phyloP scores from a whole-genome alignment of 768 basidiomycete genomes.

The Leccinum ochraceum region DNA sequence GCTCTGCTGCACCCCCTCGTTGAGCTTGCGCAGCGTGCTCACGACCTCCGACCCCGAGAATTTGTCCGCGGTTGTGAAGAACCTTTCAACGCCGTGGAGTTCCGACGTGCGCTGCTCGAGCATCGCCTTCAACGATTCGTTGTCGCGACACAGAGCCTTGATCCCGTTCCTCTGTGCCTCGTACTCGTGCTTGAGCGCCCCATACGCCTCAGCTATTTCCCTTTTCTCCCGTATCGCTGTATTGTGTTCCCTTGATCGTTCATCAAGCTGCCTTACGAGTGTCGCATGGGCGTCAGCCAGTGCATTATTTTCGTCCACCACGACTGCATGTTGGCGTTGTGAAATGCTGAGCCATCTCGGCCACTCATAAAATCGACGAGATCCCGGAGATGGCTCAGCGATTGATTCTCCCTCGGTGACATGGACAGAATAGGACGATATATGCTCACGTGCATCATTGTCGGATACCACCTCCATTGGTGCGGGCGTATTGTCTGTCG shows the following conservation, averaged over 20 bases:
- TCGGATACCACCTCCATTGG: not conserved
- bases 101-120: conserved; percentile 44
- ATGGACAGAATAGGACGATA: too few relatives aligned
- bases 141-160: not conserved
- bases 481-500: not conserved
- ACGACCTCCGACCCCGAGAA: conserved; percentile 48
- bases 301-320: not conserved
- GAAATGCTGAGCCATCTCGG: too few relatives aligned
- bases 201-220: not conserved
- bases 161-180: conserved; percentile 16
- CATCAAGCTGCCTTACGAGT: not conserved
- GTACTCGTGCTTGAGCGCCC: conserved; percentile 5
- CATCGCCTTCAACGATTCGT: conserved; percentile 19
- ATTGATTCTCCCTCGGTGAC: too few relatives aligned
- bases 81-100: conserved; percentile 43
- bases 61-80: conserved; percentile 41
- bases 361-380: too few relatives aligned
- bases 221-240: conserved; percentile 6
- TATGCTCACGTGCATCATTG: too few relatives aligned
- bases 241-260: conserved; percentile 4
- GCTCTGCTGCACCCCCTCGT: conserved; percentile 46
- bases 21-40: conserved; percentile 42
- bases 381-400: too few relatives aligned
- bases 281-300: not conserved
- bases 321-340: not conserved